Evolutionary conservation across 108 stramenopile species (phyloP).

Genomic region (Asterionellopsis glacialis): DNA sequence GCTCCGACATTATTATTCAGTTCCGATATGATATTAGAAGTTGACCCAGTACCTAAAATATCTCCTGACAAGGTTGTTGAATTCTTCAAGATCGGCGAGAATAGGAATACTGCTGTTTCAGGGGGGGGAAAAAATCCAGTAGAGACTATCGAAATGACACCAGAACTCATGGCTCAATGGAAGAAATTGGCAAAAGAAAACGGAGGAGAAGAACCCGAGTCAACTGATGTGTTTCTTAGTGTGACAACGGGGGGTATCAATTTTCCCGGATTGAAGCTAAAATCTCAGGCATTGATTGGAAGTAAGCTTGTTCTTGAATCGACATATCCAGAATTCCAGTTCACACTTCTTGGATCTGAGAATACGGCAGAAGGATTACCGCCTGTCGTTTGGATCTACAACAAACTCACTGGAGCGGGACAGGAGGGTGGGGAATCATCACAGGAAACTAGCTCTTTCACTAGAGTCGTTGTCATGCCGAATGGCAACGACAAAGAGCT

Average conservation of each 20-base stretch:
- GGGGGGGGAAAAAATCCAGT: background rate
- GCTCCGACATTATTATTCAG: too few species aligned
- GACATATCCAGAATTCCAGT: conserved; percentile 17
- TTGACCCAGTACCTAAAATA: background rate
- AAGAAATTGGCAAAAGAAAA: background rate
- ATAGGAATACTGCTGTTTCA: background rate
- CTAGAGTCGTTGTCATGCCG: background rate
- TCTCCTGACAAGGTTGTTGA: background rate
- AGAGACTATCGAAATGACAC: background rate
- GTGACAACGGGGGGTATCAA: conserved; percentile 27
- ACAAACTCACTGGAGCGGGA: conserved; percentile 36
- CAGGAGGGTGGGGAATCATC: conserved; percentile 6
- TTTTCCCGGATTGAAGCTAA: conserved; percentile 41
- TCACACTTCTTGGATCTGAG: conserved; percentile 24
- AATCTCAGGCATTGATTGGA: conserved; percentile 23
- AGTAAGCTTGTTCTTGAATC: conserved; percentile 14
- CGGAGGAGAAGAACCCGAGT: conserved; percentile 2
- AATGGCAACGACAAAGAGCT: conserved; percentile 6
- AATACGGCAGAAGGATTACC: conserved; percentile 18
- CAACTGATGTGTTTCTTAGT: conserved; percentile 1
- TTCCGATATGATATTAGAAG: background rate
- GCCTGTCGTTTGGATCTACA: conserved; percentile 39
- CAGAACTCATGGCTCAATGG: conserved; percentile 2
- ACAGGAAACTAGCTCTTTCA: background rate
- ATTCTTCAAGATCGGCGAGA: background rate